Base-by-base conservation (phyloP, 2,329 filamentous ascomycete species). In the Alternaria infectoria region DNA sequence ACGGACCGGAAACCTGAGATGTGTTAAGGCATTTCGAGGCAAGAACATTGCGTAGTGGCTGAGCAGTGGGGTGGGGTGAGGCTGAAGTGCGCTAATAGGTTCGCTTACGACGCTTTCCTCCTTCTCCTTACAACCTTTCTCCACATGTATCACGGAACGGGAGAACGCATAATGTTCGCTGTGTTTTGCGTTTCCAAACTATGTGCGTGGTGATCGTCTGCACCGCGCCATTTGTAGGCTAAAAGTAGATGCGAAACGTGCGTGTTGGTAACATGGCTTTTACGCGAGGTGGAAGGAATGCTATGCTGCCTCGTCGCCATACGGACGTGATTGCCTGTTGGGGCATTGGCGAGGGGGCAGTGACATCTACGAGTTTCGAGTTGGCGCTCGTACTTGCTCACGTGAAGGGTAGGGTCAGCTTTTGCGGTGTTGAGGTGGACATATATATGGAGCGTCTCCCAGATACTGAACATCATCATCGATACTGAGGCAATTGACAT, bases 91-190 rank as follows among this genome's bases (percentile, higher is more conserved):
- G 54, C 50, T 59, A 36, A 67, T 62, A 66, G 67, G 68, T 25
- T 60, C 61, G 59, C 45, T 57, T 54, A 51, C 19, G 25, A 46
- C 36, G 46, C 36, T 49, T 32, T 17, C 3, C 26, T 52, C 58
- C 55, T 26, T 45, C 44, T 32, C 43, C 44, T 57, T 57, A 30
- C 11, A 23, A 11, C 54, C 36, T 21, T 62, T 36, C 40, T 40
- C 30, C 54, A 25, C 21, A 23, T 17, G 11, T 32, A 54, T 15
- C 6, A 44, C 36, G 36, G 25, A 36, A 49, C 49, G 52, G 58
- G 72, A 73, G 25, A 44, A 76, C 71, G 73, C 73, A 74, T 74
- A 68, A 73, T 64, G 61, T 65, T 70, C 62, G 54, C 44, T 52
- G 40, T 52, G 12, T 44, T 40, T 52, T 64, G 32, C 49, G 71